Evolutionary conservation across 495 filamentous ascomycete species (phyloP), one percentile per base, ranked within the genome.

Genomic region (Penicillium argentinense): DNA sequence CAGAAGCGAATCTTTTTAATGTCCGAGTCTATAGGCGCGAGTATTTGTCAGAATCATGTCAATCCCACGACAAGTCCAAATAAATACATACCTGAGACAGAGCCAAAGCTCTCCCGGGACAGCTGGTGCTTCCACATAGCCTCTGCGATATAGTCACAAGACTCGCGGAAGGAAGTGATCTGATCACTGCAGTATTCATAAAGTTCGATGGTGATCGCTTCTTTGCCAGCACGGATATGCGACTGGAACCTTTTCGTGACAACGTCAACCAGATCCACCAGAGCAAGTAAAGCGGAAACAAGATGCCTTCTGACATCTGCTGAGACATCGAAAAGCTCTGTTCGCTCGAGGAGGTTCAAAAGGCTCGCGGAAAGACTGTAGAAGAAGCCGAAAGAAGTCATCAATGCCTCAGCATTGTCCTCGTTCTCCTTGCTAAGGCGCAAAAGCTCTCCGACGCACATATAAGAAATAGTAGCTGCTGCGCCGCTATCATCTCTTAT

Each of bases 121-220:
- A 69, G 59, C 56, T 69, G 66, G 25, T 69, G 62, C 18, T 55
- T 56, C 66, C 66, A 69, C 66, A 69, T 69, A 21, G 58, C 29
- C 40, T 62, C 64, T 0, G 66, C 29, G 6, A 64, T 62, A 47
- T 56, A 57, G 34, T 55, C 53, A 33, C 66, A 69, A 16, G 62
- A 64, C 16, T 45, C 51, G 2, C 55, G 53, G 58, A 69, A 69
- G 17, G 54, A 60, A 17, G 58, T 44, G 36, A 70, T 68, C 5
- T 57, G 58, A 9, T 49, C 55, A 16, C 56, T 45, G 37, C 67
- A 70, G 3, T 58, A 48, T 23, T 54, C 53, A 19, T 64, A 60
- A 25, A 70, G 66, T 33, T 70, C 59, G 34, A 70, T 58, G 9
- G 58, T 54, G n/a, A 70, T 48, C 2, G 58, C 58, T 5, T 51